Evolutionary conservation across 306 rosid species (phyloP).

Genomic region (Cucurbita maxima): DNA sequence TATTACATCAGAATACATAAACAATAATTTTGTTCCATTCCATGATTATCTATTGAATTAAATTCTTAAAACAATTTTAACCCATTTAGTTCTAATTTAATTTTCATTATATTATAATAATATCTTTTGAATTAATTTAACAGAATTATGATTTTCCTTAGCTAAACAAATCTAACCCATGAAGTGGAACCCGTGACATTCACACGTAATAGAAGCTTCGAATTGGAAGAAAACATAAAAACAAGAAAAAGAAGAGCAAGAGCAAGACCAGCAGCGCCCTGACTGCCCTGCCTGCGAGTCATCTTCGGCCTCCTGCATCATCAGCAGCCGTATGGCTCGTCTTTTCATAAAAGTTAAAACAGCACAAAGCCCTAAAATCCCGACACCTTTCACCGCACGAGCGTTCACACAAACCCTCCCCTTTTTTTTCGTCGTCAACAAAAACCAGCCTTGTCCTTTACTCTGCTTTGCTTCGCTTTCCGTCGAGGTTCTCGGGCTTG

Average conservation of each 20-base stretch:
- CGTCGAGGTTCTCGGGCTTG: not conserved
- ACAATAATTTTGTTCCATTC: too few relatives aligned
- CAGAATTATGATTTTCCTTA: too few relatives aligned
- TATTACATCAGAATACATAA: too few relatives aligned
- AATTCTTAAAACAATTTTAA: too few relatives aligned
- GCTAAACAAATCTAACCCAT: too few relatives aligned
- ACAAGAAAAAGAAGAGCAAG: not conserved
- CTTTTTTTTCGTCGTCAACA: not conserved
- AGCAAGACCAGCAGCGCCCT: not conserved
- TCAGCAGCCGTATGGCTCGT: not conserved
- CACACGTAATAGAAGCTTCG: not conserved
- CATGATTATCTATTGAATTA: too few relatives aligned
- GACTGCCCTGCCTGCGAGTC: not conserved
- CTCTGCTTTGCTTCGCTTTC: not conserved
- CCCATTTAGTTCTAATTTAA: too few relatives aligned
- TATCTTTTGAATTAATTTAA: too few relatives aligned
- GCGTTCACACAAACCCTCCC: not conserved
- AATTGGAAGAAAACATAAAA: not conserved
- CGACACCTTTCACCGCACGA: not conserved
- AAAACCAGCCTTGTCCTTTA: not conserved
- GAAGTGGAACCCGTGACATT: too few relatives aligned
- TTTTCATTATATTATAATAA: too few relatives aligned
- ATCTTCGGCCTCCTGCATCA: not conserved
- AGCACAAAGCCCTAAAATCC: not conserved
- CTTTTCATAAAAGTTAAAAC: not conserved